Percentiles rank a stretch among this genome's conserved stretches.
Conservation (phyloP, 768 basidiomycete species). For the Mrakia frigida region DNA sequence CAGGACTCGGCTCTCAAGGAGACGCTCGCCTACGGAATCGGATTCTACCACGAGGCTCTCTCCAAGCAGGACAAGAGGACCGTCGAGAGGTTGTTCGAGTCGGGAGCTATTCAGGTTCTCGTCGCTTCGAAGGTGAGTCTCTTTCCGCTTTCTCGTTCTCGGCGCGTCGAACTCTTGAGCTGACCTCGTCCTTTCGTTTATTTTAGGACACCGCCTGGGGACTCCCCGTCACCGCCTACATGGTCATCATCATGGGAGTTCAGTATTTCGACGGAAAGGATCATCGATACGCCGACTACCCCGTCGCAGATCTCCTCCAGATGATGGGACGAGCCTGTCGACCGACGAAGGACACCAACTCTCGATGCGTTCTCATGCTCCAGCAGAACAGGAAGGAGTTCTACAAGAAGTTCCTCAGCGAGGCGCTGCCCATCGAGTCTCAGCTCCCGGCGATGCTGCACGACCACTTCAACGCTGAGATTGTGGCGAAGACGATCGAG, state of each 20-base stretch:
- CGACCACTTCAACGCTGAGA: slow-evolving; percentile 97
- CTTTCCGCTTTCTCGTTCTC: neutral
- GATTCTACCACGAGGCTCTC: slow-evolving; percentile 91
- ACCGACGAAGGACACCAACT: slow-evolving; percentile 77
- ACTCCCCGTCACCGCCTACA: slow-evolving; percentile 85
- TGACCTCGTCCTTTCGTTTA: neutral
- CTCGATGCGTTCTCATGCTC: slow-evolving; percentile 93
- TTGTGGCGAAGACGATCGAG: slow-evolving; percentile 96
- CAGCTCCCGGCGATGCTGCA: slow-evolving; percentile 88
- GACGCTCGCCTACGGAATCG: slow-evolving; percentile 80
- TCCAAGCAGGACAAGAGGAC: slow-evolving; percentile 88
- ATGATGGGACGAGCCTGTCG: slow-evolving; percentile 99
- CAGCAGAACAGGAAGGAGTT: slow-evolving; percentile 98
- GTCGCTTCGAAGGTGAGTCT: slow-evolving; percentile 78
- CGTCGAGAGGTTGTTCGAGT: slow-evolving; percentile 84
- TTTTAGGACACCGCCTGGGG: slow-evolving; percentile 90
- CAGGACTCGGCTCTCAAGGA: slow-evolving; percentile 69
- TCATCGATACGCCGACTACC: slow-evolving; percentile 95
- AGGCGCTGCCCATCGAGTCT: slow-evolving; percentile 96
- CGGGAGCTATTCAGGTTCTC: slow-evolving; percentile 89
- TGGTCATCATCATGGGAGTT: slow-evolving; percentile 99
- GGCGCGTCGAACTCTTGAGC: neutral
- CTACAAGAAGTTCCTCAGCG: slow-evolving; percentile 95
- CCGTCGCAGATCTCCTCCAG: slow-evolving; percentile 95
- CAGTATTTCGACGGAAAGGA: slow-evolving; percentile 95